Evolutionary conservation across 2,329 filamentous ascomycete genomes (phyloP), one percentile per base, ranked within the genome.

Genomic region (Xylaria sp.): DNA sequence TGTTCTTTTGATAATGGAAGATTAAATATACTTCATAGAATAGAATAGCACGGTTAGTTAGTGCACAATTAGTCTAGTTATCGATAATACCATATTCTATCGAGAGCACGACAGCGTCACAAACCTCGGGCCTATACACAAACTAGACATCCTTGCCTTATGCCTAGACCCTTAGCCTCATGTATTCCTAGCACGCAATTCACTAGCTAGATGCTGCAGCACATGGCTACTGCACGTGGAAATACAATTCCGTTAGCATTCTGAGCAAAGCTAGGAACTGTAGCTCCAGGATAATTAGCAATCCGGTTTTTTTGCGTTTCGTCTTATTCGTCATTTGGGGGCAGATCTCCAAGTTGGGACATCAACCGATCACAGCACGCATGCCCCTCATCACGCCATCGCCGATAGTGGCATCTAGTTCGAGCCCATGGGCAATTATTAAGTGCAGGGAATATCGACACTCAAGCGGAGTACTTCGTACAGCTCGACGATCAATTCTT

Each of bases 331-430:
- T 54, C 69, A 70, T 66, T 21, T 6, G 35, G 55, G 60, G 18
- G 54, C 23, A 53, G 58, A 44, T 48, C 37, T n/a, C 55, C 25
- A 35, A 37, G 42, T 48, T 54, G 4, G 35, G 44, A 42, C 16
- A 9, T n/a, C 40, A 29, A 47, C 16, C 55, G 10, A 13, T 58
- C 6, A 42, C 21, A 44, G 55, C 25, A 23, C 25, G 37, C 37
- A 51, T 72, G 65, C 70, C 70, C 70, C 70, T 72, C 70, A 72
- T 72, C 71, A 72, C 71, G 69, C 59, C 71, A 72, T 72, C 66
- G 42, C 50, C 21, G 63, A 57, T 50, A 60, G 57, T 55, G 48
- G 60, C 18, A 25, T 53, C 47, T 65, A 61, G 50, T 60, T 23
- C 48, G n/a, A 60, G 12, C 32, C 50, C 53, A 53, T 61, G 47